Evolutionary conservation across 2,329 filamentous ascomycete genomes (phyloP).

Genomic region (Microcera coccophila): DNA sequence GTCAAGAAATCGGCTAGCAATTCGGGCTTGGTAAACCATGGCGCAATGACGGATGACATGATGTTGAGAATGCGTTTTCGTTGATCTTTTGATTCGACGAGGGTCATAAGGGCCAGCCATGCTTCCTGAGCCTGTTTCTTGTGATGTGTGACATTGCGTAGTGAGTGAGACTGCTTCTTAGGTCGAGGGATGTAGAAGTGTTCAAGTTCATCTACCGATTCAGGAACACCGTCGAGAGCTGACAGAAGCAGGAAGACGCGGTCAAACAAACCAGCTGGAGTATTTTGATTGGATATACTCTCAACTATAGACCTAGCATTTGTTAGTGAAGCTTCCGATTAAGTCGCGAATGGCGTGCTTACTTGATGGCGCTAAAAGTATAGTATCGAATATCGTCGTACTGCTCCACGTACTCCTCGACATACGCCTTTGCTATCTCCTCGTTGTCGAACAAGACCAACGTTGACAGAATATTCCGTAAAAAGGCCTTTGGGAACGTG

Average conservation of each 20-base stretch:
- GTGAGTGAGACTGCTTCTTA: constrained; percentile 62
- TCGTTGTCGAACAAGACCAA: constrained; percentile 58
- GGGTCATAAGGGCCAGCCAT: constrained; percentile 74
- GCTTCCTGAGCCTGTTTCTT: constrained; percentile 79
- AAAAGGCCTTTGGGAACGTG: constrained; percentile 64
- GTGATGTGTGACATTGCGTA: constrained; percentile 64
- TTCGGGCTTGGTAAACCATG: constrained; percentile 86
- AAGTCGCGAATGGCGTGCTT: constrained; percentile 37
- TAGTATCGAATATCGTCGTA: constrained; percentile 84
- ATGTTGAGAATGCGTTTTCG: constrained; percentile 73
- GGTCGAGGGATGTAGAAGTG: constrained; percentile 65
- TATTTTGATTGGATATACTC: constrained; percentile 14
- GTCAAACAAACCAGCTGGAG: constrained; percentile 41
- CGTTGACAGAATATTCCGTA: constrained; percentile 60
- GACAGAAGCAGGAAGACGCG: constrained; percentile 61
- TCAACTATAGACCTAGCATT: constrained; percentile 26
- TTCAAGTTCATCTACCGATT: constrained; percentile 60
- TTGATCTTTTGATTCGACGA: constrained; percentile 65
- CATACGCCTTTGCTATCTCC: constrained; percentile 65
- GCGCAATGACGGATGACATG: constrained; percentile 74
- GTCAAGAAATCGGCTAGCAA: constrained; percentile 93
- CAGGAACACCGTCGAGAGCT: constrained; percentile 66
- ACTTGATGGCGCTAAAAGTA: constrained; percentile 72
- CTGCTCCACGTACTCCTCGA: constrained; percentile 71
- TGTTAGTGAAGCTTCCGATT: neutral